Conservation (phyloP, 306 rosid species). For the Gastrolobium villosum region DNA sequence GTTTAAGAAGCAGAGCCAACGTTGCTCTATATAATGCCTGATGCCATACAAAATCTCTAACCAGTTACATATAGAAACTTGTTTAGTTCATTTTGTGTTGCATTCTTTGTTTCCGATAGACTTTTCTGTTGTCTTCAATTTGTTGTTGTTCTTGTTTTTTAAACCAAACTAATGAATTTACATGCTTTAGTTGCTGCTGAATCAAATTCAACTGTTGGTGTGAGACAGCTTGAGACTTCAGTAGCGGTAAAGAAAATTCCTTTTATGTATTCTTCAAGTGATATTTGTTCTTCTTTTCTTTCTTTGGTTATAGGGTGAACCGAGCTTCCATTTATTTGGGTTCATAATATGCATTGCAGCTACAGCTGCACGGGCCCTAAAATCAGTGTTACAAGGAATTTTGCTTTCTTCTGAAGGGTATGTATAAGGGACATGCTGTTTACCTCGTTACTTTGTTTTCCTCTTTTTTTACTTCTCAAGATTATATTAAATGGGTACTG, state of each 20-base stretch:
- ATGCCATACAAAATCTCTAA: conserved; percentile 17
- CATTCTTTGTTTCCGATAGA: conserved; percentile 6
- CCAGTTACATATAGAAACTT: conserved; percentile 20
- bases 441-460: conserved; percentile 21
- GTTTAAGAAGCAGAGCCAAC: conserved; percentile 2
- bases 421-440: conserved; percentile 28
- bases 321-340: conserved; percentile 98
- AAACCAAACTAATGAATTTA: conserved; percentile 10
- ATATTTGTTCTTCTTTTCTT: conserved; percentile 38
- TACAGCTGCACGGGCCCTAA: conserved; percentile 97
- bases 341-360: conserved; percentile 93
- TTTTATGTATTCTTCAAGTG: conserved; percentile 28
- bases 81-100: conserved; percentile 37
- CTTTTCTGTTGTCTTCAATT: conserved; percentile 16
- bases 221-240: neutral
- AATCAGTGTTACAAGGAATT: conserved; percentile 95
- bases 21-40: neutral
- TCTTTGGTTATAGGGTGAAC: conserved; percentile 81
- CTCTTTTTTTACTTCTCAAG: no score
- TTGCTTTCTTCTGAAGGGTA: conserved; percentile 99
- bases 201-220: conserved; percentile 8
- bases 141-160: neutral
- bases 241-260: conserved; percentile 20
- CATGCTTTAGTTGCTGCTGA: conserved; percentile 13
- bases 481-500: conserved; percentile 37